These are phyloP conservation scores for Pleurotus cornucopiae DNA, from an alignment of 768 basidiomycete species.

Conservation along the genomic window DNA sequence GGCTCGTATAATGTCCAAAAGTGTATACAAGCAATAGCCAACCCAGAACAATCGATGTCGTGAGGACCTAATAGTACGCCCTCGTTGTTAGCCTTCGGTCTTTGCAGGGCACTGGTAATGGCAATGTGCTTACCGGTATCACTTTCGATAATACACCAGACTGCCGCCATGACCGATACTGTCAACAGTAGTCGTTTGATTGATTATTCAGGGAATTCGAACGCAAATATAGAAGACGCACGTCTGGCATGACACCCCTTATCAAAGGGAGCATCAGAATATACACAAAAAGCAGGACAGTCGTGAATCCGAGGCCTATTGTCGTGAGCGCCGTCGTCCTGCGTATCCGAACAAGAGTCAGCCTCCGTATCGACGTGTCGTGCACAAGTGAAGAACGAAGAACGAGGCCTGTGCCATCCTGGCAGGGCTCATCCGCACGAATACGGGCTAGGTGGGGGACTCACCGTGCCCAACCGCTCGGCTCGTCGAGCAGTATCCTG, in stretches of 20 bases:
- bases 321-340: constrained; percentile 54
- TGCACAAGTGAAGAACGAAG: neutral
- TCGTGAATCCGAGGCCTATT: constrained; percentile 53
- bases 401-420: too few species aligned
- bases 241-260: constrained; percentile 64
- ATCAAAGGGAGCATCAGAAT: constrained; percentile 65
- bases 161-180: constrained; percentile 76
- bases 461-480: constrained; percentile 51
- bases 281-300: constrained; percentile 68
- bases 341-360: neutral
- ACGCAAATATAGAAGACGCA: constrained; percentile 28
- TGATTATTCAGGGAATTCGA: too few species aligned
- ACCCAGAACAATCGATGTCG: constrained; percentile 63
- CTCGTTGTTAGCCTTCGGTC: neutral
- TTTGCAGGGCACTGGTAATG: neutral
- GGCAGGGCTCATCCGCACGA: neutral
- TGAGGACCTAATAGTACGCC: constrained; percentile 40
- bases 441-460: constrained; percentile 13
- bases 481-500: constrained; percentile 29
- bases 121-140: constrained; percentile 46
- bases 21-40: constrained; percentile 61
- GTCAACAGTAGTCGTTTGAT: neutral
- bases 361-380: neutral
- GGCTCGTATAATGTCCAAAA: constrained; percentile 60
- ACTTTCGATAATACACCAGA: constrained; percentile 64